Base-by-base conservation (phyloP, 2,329 filamentous ascomycete genomes). In the Geosmithia putterillii region DNA sequence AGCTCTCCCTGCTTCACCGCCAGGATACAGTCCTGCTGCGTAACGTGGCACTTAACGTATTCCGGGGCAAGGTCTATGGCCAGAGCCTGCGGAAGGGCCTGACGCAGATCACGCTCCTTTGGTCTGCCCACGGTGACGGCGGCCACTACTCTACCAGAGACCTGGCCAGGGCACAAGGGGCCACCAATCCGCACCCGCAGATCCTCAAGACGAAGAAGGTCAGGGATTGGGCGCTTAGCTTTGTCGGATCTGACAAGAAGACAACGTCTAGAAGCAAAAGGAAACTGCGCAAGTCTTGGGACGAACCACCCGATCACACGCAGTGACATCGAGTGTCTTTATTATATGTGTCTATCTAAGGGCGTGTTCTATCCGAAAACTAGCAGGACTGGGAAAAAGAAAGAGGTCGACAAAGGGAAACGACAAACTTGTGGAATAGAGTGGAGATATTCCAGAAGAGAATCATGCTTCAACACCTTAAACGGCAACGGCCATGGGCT, bases 1-100 rank as follows among this genome's bases (percentile, higher is more conserved):
- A 54, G 3, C 52, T 73, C 9, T 57, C 64, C 2, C 60, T 56
- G 0, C 62, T 94, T 25, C 71, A 80, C 39, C 65, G 78, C 0
- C 81, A 83, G 52, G 87, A 96, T 55, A 75, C 95, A 1, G 68
- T 96, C 5, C 69, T 95, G 14, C 57, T 95, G 46, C 79, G 81
- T 45, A 88, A 90, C 52, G 79, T 95, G 7, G 87, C 83, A 1
- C 67, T 96, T 42, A 77, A 78, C 42, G 76, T 78, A 4, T 96
- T 90, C 57, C 73, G 74, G 42, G 76, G 78, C 40, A 81, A 75
- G 52, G 89, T 95, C 1, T 88, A 92, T 52, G 89, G 90, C 0
- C 84, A 94, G 58, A 92, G 83, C 54, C 63, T 95, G 48, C 76
- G 83, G 22, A 75, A 74, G 48, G 77, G 78, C 7, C 72, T 84